These are phyloP conservation scores for Diaporthe caulivora DNA, from an alignment of 2,329 filamentous ascomycete genomes.

Conservation along the genomic window DNA sequence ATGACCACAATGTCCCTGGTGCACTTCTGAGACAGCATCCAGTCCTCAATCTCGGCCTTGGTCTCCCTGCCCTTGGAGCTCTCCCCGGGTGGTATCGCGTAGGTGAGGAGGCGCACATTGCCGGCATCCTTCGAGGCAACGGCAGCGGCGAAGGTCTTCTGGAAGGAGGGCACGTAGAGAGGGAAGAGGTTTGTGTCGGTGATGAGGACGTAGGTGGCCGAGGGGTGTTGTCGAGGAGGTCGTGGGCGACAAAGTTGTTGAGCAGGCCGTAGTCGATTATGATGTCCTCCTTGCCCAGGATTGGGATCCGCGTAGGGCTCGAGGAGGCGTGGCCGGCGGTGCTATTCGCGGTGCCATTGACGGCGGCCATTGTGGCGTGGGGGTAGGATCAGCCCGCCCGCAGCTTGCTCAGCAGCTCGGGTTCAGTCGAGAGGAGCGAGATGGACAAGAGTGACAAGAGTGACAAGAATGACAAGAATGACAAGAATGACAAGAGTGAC, in stretches of 20 bases:
- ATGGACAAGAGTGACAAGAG: not conserved
- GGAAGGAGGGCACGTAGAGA: constrained; percentile 84
- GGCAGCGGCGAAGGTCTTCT: constrained; percentile 70
- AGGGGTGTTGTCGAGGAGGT: constrained; percentile 83
- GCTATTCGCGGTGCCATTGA: constrained; percentile 37
- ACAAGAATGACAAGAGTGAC: too few relatives aligned
- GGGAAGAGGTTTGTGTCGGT: constrained; percentile 93
- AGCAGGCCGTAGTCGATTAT: constrained; percentile 93
- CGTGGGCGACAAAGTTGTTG: constrained; percentile 82
- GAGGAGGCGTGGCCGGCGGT: constrained; percentile 45
- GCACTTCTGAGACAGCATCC: constrained; percentile 93
- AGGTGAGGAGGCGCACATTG: constrained; percentile 80
- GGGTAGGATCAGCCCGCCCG: constrained; percentile 31
- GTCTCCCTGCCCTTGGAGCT: constrained; percentile 93
- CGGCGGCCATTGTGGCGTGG: constrained; percentile 40
- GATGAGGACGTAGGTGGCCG: constrained; percentile 95
- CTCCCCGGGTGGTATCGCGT: constrained; percentile 90
- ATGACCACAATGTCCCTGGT: constrained; percentile 95
- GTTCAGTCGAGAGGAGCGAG: constrained; percentile 26
- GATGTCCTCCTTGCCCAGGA: constrained; percentile 91
- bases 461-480: too few relatives aligned
- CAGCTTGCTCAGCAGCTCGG: constrained; percentile 34
- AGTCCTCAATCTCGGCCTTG: constrained; percentile 96
- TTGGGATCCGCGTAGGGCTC: constrained; percentile 74
- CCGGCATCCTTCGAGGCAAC: constrained; percentile 46